Evolutionary conservation across 495 filamentous ascomycete species (phyloP), one percentile per base, ranked within the genome.

Genomic region (Penicillium mononematosum): DNA sequence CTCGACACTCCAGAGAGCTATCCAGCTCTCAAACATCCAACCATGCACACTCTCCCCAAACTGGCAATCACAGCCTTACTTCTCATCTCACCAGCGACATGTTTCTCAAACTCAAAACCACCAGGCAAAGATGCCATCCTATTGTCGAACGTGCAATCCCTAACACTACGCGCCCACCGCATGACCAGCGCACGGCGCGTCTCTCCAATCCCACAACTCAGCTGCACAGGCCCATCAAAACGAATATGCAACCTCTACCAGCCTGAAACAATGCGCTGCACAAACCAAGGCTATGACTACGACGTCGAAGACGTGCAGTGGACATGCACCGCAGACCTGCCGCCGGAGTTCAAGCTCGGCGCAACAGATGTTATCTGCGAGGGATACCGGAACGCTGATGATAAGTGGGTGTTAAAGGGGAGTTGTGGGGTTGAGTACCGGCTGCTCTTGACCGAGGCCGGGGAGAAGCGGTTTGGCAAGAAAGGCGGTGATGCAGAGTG

Each of bases 351-450:
- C 68, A 94, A 94, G 67, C 82, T 98, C 12, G 94, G 92, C 36
- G 76, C 81, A 25, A 97, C 94, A 3, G 93, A 98, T 53, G 94
- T 98, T 11, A 77, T 90, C 4, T 98, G 94, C 70, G 94, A 98
- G 66, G 94, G 94, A 9, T 98, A 96, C 71, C 77, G 81, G 17
- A 73, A 68, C 11, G 72, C 88, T 0, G 83, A 91, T 19, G 94
- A 98, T 66, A 80, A 81, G 0, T 94, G 91, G 73, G 81, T 98
- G 5, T 75, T 98, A 17, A 90, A 90, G 58, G 93, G 94, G 4
- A 90, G 84, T 64, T 98, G 94, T 72, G 94, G 91, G 2, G 93
- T 96, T 11, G 92, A 98, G 70, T 98, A 98, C 69, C 78, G 89
- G 4, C 67, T 98, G 8, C 62, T 88, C 1, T 73, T 98, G 34